phyloP scores from a whole-genome alignment of 768 basidiomycete species.

The Lentinus tigrinus region DNA sequence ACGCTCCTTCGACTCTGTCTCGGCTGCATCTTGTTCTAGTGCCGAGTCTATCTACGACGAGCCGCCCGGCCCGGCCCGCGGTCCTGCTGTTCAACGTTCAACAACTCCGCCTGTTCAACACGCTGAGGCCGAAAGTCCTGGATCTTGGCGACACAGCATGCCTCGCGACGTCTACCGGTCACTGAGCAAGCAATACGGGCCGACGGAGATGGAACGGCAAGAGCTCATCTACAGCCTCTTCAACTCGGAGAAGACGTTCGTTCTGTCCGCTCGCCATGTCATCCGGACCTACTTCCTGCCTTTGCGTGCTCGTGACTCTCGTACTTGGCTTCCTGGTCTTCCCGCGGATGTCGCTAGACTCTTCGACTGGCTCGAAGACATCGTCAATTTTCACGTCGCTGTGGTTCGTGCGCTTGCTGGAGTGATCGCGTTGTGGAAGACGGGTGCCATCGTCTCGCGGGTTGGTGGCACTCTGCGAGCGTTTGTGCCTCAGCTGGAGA shows the following conservation, averaged over 20 bases:
- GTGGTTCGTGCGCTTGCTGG: conserved; percentile 52
- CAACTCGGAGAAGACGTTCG: conserved; percentile 67
- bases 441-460: conserved; percentile 38
- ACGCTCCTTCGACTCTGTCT: conserved; percentile 4
- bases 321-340: conserved; percentile 79
- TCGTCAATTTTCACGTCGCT: conserved; percentile 72
- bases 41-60: conserved; percentile 19
- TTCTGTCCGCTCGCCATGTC: conserved; percentile 62
- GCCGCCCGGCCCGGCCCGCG: neutral
- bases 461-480: conserved; percentile 58
- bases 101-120: neutral
- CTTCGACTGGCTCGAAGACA: conserved; percentile 89
- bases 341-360: conserved; percentile 67
- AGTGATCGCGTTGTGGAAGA: conserved; percentile 15
- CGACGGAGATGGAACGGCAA: conserved; percentile 59
- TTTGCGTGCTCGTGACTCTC: conserved; percentile 67
- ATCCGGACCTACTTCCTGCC: conserved; percentile 76
- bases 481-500: conserved; percentile 69
- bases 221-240: conserved; percentile 67
- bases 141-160: conserved; percentile 27
- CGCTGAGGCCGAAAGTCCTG: neutral
- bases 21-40: conserved; percentile 11
- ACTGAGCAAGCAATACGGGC: conserved; percentile 41
- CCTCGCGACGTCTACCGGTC: conserved; percentile 32
- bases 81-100: neutral